Base-by-base conservation (phyloP, 305 asterid genomes). In the Solanum chacoense region DNA sequence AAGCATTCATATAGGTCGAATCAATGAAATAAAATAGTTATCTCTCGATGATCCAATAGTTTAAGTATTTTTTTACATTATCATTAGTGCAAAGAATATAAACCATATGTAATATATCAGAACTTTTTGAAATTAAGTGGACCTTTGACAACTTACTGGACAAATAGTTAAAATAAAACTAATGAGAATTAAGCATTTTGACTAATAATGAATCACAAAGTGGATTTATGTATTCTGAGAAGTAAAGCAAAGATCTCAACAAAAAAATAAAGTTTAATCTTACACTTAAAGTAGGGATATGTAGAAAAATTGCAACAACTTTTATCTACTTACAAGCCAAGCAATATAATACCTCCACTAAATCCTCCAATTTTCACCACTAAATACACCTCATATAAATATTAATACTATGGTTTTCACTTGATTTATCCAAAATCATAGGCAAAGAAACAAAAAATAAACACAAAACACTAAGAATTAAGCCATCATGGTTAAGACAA, bases 281-380 rank as follows among this genome's bases (percentile, higher is more conserved):
- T 94, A 90, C 94, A 92, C 97, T 96, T 93, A 88, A 97, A 94
- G 97, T 93, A 92, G 93, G 50, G 95, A 91, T 94, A 93, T 93
- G 89, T 84, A n/a, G 79, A 90, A 91, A 90, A 73, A 28, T 28
- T 81, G 86, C 90, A 76, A 26, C 75, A 90, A 67, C 90, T 75
- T 94, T 90, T 95, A 93, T 92, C 91, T 76, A 92, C 97, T 95
- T 96, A 83, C 92, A 95, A 96, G 98, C 93, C 94, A 95, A 96
- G 98, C 93, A 93, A 95, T 88, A 92, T 50, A 90, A 85, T 91
- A 91, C 85, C 85, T 38, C 94, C 89, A 85, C 93, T 89, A 88
- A 90, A 88, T 65, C 91, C 90, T 77, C 86, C 91, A 45, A 88
- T 88, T 90, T 90, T 91, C 91, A 74, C 12, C 85, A 90, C 92